Conservation (phyloP, 805 yeast genomes). For the Candida orba region DNA sequence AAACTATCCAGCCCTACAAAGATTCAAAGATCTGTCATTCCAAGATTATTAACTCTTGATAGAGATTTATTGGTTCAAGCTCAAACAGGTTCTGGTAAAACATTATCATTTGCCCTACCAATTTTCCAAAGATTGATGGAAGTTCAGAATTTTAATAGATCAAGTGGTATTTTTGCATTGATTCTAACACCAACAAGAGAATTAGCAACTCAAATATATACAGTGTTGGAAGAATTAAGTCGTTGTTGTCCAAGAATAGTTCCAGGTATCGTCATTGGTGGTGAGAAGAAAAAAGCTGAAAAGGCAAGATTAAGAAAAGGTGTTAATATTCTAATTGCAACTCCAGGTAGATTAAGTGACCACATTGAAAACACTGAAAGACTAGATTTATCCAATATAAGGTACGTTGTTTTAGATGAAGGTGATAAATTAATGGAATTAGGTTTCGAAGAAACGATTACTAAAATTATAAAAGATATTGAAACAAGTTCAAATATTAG, state of each 20-base stretch:
- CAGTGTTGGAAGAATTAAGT: slow-evolving; percentile 66
- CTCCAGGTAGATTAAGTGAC: slow-evolving; percentile 94
- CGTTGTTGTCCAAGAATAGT: slow-evolving; percentile 82
- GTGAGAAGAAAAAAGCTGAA: slow-evolving; percentile 95
- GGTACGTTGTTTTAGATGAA: slow-evolving; percentile 92
- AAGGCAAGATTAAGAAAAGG: slow-evolving; percentile 95
- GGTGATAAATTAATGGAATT: slow-evolving; percentile 94
- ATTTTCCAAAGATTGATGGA: slow-evolving; percentile 66
- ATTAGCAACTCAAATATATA: slow-evolving; percentile 81
- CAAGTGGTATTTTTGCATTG: slow-evolving; percentile 81
- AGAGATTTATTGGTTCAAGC: slow-evolving; percentile 86
- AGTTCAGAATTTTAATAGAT: slow-evolving; percentile 43
- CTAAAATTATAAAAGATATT: slow-evolving; percentile 60
- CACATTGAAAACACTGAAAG: slow-evolving; percentile 86
- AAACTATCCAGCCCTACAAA: slow-evolving; percentile 65
- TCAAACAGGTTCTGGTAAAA: slow-evolving; percentile 98
- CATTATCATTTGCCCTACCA: slow-evolving; percentile 81
- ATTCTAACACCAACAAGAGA: slow-evolving; percentile 94
- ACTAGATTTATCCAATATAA: slow-evolving; percentile 61
- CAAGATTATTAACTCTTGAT: slow-evolving; percentile 39
- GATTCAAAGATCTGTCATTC: slow-evolving; percentile 78
- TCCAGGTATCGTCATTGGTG: slow-evolving; percentile 96
- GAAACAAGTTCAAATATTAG: slow-evolving; percentile 34
- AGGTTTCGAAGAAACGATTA: slow-evolving; percentile 91
- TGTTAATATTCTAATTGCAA: slow-evolving; percentile 90